Base-by-base conservation (phyloP, 345 rosid species). In the Populus tremula region DNA sequence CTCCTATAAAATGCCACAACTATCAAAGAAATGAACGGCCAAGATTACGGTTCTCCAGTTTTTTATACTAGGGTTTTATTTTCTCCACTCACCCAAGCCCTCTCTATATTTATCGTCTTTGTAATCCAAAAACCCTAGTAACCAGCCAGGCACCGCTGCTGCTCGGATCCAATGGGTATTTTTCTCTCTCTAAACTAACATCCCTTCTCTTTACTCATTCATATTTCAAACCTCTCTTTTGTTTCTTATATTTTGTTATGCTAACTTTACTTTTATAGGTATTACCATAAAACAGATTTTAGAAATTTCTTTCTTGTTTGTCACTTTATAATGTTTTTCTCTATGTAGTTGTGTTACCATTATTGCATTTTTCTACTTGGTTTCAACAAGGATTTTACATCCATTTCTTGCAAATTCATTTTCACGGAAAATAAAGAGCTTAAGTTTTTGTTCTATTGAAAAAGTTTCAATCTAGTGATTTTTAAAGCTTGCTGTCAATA, bases 161-260 rank as follows among this genome's bases (percentile, higher is more conserved):
- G n/a, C 75, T 69, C 75, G 10, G 66, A 69, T 69, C 54, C 59
- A 27, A 79, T 74, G 82, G 82, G 82, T 79, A 74, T 3, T 3
- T 47, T 2, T 38, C 77, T 62, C 54, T 10, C 39, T 39, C 50
- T 16, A 41, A 41, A 0, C 45, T 41, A 2, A 12, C 27, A 62
- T 36, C 36, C 43, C 50, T 49, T 23, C n/a, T 56, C 61, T 71
- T 29, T n/a, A 31, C 43, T 8, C 21, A 25, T 18, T 39, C 21
- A 31, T 71, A 39, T 18, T 7, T 50, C 64, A 21, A 18, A 56
- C 4, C 63, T 59, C 27, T 59, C 14, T 9, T 23, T n/a, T 23
- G 12, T 59, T 59, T n/a, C 29, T 59, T 10, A 23, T 59, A 9
- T n/a, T 56, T 1, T 59, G 29, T 9, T 59, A 25, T 59, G 29